Percentiles rank a stretch among this genome's conserved stretches.
These are phyloP conservation scores for Chondrostereum purpureum DNA, from an alignment of 1,284 basidiomycete genomes.

Conservation along the genomic window DNA sequence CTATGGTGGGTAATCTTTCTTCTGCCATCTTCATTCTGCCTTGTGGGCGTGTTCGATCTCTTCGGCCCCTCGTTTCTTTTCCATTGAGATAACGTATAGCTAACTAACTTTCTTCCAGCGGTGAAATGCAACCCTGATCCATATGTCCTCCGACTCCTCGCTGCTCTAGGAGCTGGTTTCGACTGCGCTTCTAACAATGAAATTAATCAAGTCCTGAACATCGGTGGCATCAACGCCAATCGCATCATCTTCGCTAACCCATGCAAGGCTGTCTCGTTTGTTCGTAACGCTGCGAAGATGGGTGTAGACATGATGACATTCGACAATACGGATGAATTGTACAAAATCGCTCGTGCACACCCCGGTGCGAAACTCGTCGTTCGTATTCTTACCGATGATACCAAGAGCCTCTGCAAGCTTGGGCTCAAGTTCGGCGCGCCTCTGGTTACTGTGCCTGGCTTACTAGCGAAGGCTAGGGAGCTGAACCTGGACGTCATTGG, in stretches of 20 bases:
- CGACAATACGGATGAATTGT: constrained; percentile 96
- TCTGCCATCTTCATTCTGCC: constrained; percentile 15
- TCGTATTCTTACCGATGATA: constrained; percentile 96
- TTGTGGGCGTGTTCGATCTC: no score
- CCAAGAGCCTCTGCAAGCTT: constrained; percentile 88
- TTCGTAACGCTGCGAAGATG: constrained; percentile 74
- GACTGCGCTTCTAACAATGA: constrained; percentile 98
- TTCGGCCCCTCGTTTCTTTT: no score
- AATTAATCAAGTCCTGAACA: constrained; percentile 75
- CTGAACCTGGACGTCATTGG: constrained; percentile 86
- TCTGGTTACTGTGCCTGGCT: constrained; percentile 71
- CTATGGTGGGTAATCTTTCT: constrained; percentile 56
- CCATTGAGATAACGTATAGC: no score
- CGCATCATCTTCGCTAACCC: constrained; percentile 98
- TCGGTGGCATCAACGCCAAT: constrained; percentile 66
- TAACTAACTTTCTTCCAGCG: constrained; percentile 40
- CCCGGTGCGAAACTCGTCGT: constrained; percentile 85
- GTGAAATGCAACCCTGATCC: constrained; percentile 99
- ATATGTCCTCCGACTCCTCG: constrained; percentile 85
- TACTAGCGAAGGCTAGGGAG: constrained; percentile 77
- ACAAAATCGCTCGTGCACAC: constrained; percentile 86
- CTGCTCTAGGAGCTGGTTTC: constrained; percentile 87
- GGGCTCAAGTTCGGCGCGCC: constrained; percentile 98
- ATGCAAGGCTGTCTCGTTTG: constrained; percentile 94
- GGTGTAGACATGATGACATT: constrained; percentile 96